A percentile compares a stretch with the other conserved stretches of the same genome.
Conservation (phyloP, 2,329 filamentous ascomycete species). For the Coccinonectria pachysandricola region DNA sequence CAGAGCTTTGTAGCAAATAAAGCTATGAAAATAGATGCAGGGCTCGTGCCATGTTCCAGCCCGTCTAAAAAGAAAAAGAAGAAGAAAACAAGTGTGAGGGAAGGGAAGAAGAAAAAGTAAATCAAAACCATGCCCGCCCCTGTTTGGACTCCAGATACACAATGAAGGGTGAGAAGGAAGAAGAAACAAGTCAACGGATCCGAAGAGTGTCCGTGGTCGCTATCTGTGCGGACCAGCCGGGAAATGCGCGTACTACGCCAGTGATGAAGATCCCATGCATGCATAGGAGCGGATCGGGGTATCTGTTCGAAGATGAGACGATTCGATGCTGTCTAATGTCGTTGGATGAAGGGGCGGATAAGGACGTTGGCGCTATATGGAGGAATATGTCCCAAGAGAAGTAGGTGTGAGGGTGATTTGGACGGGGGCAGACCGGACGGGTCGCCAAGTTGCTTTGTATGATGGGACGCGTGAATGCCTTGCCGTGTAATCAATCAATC, state of each 20-base stretch:
- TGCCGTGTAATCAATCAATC: constrained; percentile 21
- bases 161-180: constrained; percentile 1
- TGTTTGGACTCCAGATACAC: constrained; percentile 4
- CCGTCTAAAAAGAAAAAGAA: constrained; percentile 3
- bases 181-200: background rate
- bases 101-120: constrained; percentile 4
- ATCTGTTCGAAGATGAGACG: constrained; percentile 3
- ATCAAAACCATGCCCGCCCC: constrained; percentile 2
- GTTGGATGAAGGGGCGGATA: too few species aligned
- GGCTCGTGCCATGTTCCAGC: too few species aligned
- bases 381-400: too few species aligned
- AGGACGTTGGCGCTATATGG: too few species aligned
- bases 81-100: background rate
- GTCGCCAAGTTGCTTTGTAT: background rate
- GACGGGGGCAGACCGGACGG: too few species aligned
- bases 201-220: background rate
- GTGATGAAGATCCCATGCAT: too few species aligned
- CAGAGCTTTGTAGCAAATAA: too few species aligned
- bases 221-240: background rate
- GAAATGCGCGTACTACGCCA: background rate
- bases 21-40: too few species aligned
- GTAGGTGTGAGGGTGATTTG: too few species aligned
- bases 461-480: too few species aligned
- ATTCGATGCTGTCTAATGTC: too few species aligned
- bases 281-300: constrained; percentile 1